phyloP scores from a whole-genome alignment of 1,139 yeast species.

The Yamadazyma blattariae region DNA sequence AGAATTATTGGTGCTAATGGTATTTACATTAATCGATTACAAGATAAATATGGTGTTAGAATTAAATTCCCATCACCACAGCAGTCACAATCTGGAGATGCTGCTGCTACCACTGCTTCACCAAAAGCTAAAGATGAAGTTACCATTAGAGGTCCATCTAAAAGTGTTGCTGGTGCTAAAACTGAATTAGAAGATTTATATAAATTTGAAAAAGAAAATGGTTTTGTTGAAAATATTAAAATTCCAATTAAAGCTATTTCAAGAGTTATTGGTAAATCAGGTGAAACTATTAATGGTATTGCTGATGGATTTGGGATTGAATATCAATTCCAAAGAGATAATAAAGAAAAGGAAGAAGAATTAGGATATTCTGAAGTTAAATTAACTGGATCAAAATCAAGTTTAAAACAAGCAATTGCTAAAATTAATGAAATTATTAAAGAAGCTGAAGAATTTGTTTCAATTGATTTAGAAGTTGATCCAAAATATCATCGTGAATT shows the following conservation, averaged over 20 bases:
- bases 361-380: constrained; percentile 55
- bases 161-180: constrained; percentile 80
- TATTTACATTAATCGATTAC: constrained; percentile 77
- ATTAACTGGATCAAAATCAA: constrained; percentile 76
- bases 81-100: constrained; percentile 29
- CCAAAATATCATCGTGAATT: constrained; percentile 76
- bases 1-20: constrained; percentile 85
- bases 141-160: constrained; percentile 85
- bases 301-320: constrained; percentile 80
- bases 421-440: constrained; percentile 63
- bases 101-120: too few species aligned
- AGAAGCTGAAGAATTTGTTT: constrained; percentile 64
- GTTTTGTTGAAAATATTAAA: constrained; percentile 57
- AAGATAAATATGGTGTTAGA: constrained; percentile 81
- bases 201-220: constrained; percentile 86
- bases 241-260: constrained; percentile 77
- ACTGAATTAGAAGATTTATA: constrained; percentile 83
- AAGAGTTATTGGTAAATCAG: constrained; percentile 84
- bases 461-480: constrained; percentile 65
- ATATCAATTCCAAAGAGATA: constrained; percentile 57
- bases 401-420: constrained; percentile 71
- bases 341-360: constrained; percentile 31
- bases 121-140: constrained; percentile 60
- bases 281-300: constrained; percentile 81
- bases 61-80: constrained; percentile 67